Conservation (phyloP, 495 filamentous ascomycete genomes). For the Neurospora sp. region DNA sequence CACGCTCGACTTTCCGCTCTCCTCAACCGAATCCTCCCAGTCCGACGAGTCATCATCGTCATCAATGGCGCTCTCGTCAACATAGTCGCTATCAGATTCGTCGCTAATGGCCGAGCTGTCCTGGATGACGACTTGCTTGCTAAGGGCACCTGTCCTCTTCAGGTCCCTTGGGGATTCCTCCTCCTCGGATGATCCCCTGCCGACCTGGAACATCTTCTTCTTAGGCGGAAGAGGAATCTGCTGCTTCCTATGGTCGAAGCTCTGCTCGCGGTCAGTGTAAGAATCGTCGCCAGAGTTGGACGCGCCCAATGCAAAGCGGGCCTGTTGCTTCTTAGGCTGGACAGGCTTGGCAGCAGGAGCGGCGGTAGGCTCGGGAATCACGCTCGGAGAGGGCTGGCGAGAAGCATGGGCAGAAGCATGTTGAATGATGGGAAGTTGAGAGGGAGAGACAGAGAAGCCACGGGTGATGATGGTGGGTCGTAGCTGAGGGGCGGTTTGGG, state of each 20-base stretch:
- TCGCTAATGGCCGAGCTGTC: slow-evolving; percentile 54
- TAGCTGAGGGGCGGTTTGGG: slow-evolving; percentile 34
- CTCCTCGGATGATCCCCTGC: slow-evolving; percentile 66
- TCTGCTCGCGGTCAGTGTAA: slow-evolving; percentile 32
- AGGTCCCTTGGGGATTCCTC: slow-evolving; percentile 62
- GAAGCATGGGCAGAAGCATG: slow-evolving; percentile 17
- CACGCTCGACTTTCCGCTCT: slow-evolving; percentile 69
- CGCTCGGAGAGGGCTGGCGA: slow-evolving; percentile 15
- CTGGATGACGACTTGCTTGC: slow-evolving; percentile 59
- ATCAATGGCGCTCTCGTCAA: slow-evolving; percentile 76
- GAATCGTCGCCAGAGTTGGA: slow-evolving; percentile 36
- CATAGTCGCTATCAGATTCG: slow-evolving; percentile 59
- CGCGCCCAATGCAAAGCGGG: slow-evolving; percentile 48
- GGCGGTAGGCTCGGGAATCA: slow-evolving; percentile 35
- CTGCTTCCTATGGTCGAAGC: slow-evolving; percentile 38
- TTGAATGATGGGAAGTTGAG: slow-evolving; percentile 55
- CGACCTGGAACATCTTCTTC: slow-evolving; percentile 71
- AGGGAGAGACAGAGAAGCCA: slow-evolving; percentile 85
- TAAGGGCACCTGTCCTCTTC: slow-evolving; percentile 81
- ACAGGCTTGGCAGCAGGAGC: slow-evolving; percentile 38
- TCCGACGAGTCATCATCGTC: slow-evolving; percentile 81
- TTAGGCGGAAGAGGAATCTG: slow-evolving; percentile 38
- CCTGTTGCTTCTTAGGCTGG: slow-evolving; percentile 37
- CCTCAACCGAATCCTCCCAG: slow-evolving; percentile 89
- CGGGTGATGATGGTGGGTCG: slow-evolving; percentile 61